phyloP scores from a whole-genome alignment of 2,329 filamentous ascomycete species.

The Botrytis tulipae region DNA sequence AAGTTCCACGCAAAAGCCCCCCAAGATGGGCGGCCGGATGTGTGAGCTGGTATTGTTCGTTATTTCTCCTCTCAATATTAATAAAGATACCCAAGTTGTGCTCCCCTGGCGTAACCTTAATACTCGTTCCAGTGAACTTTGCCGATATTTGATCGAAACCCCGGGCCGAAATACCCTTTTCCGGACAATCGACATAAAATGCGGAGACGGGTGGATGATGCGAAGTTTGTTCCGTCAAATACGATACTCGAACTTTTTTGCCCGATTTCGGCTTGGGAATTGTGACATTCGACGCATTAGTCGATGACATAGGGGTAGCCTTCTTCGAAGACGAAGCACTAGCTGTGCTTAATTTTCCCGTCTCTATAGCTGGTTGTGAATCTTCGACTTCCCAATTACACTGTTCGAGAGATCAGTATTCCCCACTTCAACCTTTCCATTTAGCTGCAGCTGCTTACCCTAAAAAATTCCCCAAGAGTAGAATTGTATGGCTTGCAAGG shows the following conservation, averaged over 20 bases:
- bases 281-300: conserved; percentile 28
- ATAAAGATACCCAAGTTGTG: conserved; percentile 97
- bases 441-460: conserved; percentile 53
- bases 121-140: conserved; percentile 94
- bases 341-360: conserved; percentile 22
- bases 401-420: conserved; percentile 44
- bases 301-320: conserved; percentile 25
- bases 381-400: conserved; percentile 95
- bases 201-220: conserved; percentile 97
- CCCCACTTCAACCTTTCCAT: not conserved
- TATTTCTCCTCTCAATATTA: conserved; percentile 71
- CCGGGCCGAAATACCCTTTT: conserved; percentile 80
- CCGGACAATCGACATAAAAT: conserved; percentile 89
- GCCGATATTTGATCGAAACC: conserved; percentile 96
- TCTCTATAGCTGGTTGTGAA: conserved; percentile 61
- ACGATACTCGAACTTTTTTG: conserved; percentile 78
- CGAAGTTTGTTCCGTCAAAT: conserved; percentile 95
- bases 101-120: conserved; percentile 86
- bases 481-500: conserved; percentile 99
- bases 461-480: conserved; percentile 93
- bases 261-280: conserved; percentile 33
- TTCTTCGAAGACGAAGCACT: conserved; percentile 19
- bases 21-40: conserved; percentile 93
- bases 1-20: conserved; percentile 79
- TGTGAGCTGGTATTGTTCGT: conserved; percentile 92